Evolutionary conservation across 805 yeast genomes (phyloP).

Genomic region (Ascoidea tarda): DNA sequence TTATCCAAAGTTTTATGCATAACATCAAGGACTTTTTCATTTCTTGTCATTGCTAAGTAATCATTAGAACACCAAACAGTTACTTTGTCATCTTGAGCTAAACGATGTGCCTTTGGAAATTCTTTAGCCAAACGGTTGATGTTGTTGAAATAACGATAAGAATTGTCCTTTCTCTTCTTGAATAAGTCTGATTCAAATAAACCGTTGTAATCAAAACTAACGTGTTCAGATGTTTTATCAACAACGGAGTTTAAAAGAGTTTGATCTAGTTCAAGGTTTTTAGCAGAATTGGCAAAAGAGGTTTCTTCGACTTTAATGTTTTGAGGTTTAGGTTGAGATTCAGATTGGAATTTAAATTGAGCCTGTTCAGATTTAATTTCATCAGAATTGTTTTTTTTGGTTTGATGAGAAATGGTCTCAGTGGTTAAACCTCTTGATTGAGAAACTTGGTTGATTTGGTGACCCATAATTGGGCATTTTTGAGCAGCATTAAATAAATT

Average conservation of each 20-base stretch:
- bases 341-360: too few relatives aligned
- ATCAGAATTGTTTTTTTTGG: background rate
- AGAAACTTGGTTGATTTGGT: background rate
- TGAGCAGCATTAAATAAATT: background rate
- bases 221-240: conserved; percentile 30
- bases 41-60: conserved; percentile 88
- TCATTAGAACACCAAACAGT: conserved; percentile 99
- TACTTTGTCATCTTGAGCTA: conserved; percentile 63
- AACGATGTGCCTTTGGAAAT: conserved; percentile 86
- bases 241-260: conserved; percentile 9
- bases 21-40: conserved; percentile 52
- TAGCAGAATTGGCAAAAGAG: conserved; percentile 7
- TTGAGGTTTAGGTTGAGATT: background rate
- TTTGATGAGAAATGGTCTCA: background rate
- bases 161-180: conserved; percentile 73
- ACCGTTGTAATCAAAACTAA: conserved; percentile 57
- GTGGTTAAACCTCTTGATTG: background rate
- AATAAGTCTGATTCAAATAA: conserved; percentile 51
- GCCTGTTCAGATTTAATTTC: background rate
- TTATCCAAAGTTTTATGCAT: conserved; percentile 72
- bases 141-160: conserved; percentile 93
- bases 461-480: conserved; percentile 1
- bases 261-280: conserved; percentile 2
- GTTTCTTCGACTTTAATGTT: too few relatives aligned
- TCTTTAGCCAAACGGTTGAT: conserved; percentile 90